Percentiles rank a stretch among this genome's conserved stretches.
These are phyloP conservation scores for Trichoderma koningiopsis DNA, from an alignment of 2,329 filamentous ascomycete genomes.

Conservation along the genomic window DNA sequence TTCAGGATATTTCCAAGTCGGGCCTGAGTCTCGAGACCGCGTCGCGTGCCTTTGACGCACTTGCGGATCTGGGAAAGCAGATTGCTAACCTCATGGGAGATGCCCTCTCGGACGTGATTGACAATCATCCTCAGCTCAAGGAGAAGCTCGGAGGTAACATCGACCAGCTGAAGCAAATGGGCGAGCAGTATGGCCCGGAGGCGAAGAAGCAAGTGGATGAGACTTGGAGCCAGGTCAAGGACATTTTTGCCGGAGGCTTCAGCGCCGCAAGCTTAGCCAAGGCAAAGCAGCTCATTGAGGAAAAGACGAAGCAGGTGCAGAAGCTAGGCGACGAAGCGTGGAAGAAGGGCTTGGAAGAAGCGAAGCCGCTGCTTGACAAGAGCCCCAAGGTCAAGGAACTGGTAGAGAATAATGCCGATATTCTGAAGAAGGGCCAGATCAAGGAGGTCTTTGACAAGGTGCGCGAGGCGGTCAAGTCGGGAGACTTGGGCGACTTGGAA, in stretches of 20 bases:
- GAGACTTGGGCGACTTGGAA: conserved; percentile 53
- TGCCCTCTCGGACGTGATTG: conserved; percentile 63
- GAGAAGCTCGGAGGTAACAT: conserved; percentile 70
- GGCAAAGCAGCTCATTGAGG: conserved; percentile 64
- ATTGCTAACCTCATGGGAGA: conserved; percentile 65
- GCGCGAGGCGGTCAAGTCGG: conserved; percentile 62
- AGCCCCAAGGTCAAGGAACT: conserved; percentile 74
- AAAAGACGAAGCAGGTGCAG: conserved; percentile 68
- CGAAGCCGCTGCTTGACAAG: conserved; percentile 73
- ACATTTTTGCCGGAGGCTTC: conserved; percentile 64
- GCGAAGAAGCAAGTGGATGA: conserved; percentile 75
- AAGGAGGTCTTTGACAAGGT: conserved; percentile 65
- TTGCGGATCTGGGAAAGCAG: conserved; percentile 63
- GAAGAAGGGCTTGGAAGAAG: conserved; percentile 70
- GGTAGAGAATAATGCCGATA: conserved; percentile 69
- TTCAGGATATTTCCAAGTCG: conserved; percentile 61
- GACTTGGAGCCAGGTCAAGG: conserved; percentile 67
- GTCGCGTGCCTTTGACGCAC: conserved; percentile 60
- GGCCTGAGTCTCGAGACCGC: conserved; percentile 66
- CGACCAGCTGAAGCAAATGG: conserved; percentile 69
- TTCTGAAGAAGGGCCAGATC: conserved; percentile 67
- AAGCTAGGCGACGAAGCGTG: conserved; percentile 72
- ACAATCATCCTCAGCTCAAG: conserved; percentile 74
- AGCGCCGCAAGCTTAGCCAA: conserved; percentile 55
- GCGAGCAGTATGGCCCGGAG: conserved; percentile 71